Evolutionary conservation across 164 flowering plant genomes (phyloP).

Genomic region (Pachysandra terminalis): DNA sequence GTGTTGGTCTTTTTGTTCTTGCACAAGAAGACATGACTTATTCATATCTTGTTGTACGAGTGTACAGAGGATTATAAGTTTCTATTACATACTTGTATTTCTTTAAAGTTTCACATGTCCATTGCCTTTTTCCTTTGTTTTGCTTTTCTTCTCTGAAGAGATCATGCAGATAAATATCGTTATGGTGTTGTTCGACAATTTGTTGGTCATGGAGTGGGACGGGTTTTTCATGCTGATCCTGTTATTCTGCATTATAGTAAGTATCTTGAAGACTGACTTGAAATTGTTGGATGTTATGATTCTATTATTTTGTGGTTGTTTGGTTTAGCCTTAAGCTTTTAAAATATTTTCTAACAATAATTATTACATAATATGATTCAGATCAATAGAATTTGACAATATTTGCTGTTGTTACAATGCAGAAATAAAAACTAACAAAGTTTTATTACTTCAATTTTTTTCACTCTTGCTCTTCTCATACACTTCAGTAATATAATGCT

Average conservation of each 20-base stretch:
- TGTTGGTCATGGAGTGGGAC: constrained; percentile 98
- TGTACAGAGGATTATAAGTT: background rate
- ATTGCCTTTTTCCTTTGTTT: background rate
- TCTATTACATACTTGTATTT: background rate
- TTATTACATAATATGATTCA: too few species aligned
- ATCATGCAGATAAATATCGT: constrained; percentile 78
- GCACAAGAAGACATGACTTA: background rate
- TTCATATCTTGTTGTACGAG: too few species aligned
- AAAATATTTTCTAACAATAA: too few species aligned
- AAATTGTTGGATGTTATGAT: background rate
- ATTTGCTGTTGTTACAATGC: too few species aligned
- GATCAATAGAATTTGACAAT: too few species aligned
- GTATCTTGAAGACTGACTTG: constrained; percentile 6
- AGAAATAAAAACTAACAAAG: too few species aligned
- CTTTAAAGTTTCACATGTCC: background rate
- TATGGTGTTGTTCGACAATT: constrained; percentile 93
- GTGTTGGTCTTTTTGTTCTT: background rate
- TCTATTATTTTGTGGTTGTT: too few species aligned
- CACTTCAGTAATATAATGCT: background rate
- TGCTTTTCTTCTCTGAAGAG: constrained; percentile 39
- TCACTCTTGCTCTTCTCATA: background rate
- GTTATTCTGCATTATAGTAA: constrained; percentile 83
- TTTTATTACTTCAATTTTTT: too few species aligned
- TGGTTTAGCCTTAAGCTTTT: too few species aligned
- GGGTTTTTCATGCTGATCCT: constrained; percentile 90